Evolutionary conservation across 2,329 filamentous ascomycete genomes (phyloP).

Genomic region (Juglanconis oblonga): DNA sequence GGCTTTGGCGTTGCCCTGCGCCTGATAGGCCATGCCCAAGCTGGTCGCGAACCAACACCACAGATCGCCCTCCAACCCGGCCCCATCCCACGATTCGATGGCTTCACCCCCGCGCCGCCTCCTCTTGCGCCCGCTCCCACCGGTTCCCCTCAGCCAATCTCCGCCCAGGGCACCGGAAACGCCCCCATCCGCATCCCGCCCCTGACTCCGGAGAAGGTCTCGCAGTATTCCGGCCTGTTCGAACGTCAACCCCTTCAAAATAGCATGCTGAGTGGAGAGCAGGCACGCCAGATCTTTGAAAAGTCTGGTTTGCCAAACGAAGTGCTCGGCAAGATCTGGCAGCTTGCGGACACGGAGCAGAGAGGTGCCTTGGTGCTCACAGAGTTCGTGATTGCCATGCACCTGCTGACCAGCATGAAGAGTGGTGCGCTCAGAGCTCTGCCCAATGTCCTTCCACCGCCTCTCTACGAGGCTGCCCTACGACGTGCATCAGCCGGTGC

Average conservation of each 20-base stretch:
- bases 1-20: conserved; percentile 92
- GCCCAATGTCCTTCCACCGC: conserved; percentile 76
- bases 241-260: conserved; percentile 81
- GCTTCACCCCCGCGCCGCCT: conserved; percentile 53
- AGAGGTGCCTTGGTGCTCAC: conserved; percentile 80
- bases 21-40: conserved; percentile 94
- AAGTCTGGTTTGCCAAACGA: conserved; percentile 88
- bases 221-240: conserved; percentile 86
- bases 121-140: conserved; percentile 42
- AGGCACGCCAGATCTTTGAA: conserved; percentile 92
- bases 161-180: conserved; percentile 57
- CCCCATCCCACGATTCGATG: conserved; percentile 90
- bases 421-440: conserved; percentile 75
- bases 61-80: conserved; percentile 82
- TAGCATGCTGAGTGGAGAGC: conserved; percentile 72
- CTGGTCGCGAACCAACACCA: conserved; percentile 73
- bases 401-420: conserved; percentile 89
- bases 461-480: conserved; percentile 85
- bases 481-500: conserved; percentile 54
- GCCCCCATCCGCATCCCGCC: conserved; percentile 83
- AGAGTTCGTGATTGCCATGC: conserved; percentile 98
- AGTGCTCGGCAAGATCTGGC: conserved; percentile 92
- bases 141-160: conserved; percentile 31
- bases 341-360: conserved; percentile 89
- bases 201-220: conserved; percentile 81